phyloP scores from a whole-genome alignment of 768 basidiomycete genomes.

The Pisolithus microcarpus region DNA sequence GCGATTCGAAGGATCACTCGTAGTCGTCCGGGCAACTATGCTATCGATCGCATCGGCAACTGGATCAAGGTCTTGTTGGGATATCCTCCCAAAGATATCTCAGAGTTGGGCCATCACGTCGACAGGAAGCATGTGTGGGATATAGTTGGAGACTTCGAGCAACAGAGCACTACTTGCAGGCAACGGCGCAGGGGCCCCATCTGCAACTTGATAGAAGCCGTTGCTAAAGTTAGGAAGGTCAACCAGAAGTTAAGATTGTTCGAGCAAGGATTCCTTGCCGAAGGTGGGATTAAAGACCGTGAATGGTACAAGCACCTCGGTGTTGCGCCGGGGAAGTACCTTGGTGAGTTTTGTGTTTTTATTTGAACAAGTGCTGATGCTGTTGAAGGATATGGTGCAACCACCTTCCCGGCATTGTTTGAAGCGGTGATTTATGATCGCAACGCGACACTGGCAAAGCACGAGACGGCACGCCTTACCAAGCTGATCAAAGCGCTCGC shows the following conservation, averaged over 20 bases:
- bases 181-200: slow-evolving; percentile 27
- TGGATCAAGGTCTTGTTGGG: slow-evolving; percentile 23
- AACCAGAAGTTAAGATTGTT: slow-evolving; percentile 67
- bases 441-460: slow-evolving; percentile 50
- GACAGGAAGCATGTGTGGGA: slow-evolving; percentile 2
- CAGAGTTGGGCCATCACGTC: not conserved
- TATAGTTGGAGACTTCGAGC: not conserved
- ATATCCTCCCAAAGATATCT: not conserved
- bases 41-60: slow-evolving; percentile 9
- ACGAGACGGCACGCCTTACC: slow-evolving; percentile 54
- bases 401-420: slow-evolving; percentile 72
- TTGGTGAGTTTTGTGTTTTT: slow-evolving; percentile 39
- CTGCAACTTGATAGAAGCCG: slow-evolving; percentile 47
- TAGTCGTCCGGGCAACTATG: not conserved
- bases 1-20: slow-evolving; percentile 31
- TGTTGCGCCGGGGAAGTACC: slow-evolving; percentile 83
- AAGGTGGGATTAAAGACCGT: slow-evolving; percentile 68
- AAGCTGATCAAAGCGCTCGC: slow-evolving; percentile 49
- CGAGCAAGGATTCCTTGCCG: slow-evolving; percentile 74
- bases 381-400: slow-evolving; percentile 67
- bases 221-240: slow-evolving; percentile 46
- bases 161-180: slow-evolving; percentile 5
- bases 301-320: slow-evolving; percentile 86
- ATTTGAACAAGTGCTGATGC: not conserved
- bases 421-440: slow-evolving; percentile 70